Evolutionary conservation across 305 asterid genomes (phyloP), one percentile per base, ranked within the genome.

Genomic region (Salvia sclarea): DNA sequence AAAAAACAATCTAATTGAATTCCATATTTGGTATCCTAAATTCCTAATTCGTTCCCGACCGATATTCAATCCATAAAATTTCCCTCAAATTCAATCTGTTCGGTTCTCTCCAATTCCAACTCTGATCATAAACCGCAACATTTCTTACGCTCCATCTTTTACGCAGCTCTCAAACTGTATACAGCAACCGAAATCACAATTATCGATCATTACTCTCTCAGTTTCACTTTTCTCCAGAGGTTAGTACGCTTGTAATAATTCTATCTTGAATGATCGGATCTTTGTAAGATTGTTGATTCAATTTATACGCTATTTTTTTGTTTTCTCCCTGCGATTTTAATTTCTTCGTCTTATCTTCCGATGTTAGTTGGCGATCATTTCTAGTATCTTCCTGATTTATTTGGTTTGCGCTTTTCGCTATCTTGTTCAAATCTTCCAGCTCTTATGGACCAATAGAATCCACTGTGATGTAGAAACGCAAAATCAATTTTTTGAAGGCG

Each of bases 401-500:
- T 31, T 45, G 65, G 16, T 68, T 61, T 59, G 30, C 21, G 17
- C 30, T 18, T 56, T 5, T 41, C 8, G 11, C 43, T 67, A 52
- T 13, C 37, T 21, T 44, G 17, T 33, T 50, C 25, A 3, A 40
- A 53, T 37, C 12, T 61, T 38, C n/a, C 55, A 24, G 59, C 66
- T 61, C 41, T 48, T 79, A 38, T 12, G 66, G 72, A 72, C 56
- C 80, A 68, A 66, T 68, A 37, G 18, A 59, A 64, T 44, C 43
- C n/a, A 66, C 52, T 75, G 52, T 40, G 64, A 35, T 66, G 66
- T 49, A 38, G 59, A 69, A 47, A 66, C 17, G 18, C 8, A 11
- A 21, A 8, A 47, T 28, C 28, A 55, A 22, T 38, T 45, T 62
- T 41, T 21, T 3, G 33, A 3, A 43, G 31, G 8, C 28, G 3